These are phyloP conservation scores for Termitomyces sp. DNA, from an alignment of 1,284 basidiomycete genomes.

Conservation along the genomic window DNA sequence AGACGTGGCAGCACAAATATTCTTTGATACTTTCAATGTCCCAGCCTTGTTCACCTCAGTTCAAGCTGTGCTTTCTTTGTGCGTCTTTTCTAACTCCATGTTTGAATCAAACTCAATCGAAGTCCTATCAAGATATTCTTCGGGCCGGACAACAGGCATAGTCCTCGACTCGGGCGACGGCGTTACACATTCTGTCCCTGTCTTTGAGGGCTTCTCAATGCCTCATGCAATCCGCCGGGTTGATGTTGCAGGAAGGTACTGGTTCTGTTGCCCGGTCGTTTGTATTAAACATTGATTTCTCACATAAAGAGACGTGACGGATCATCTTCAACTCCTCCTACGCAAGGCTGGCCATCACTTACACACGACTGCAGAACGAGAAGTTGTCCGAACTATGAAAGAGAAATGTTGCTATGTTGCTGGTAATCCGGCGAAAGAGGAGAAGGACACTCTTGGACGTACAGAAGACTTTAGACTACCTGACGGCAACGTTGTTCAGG, in stretches of 20 bases:
- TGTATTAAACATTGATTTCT: constrained; percentile 12
- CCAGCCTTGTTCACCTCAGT: constrained; percentile 96
- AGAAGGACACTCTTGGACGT: constrained; percentile 80
- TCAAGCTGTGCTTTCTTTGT: constrained; percentile 96
- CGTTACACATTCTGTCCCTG: constrained; percentile 97
- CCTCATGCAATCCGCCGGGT: constrained; percentile 95
- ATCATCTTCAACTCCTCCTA: constrained; percentile 90
- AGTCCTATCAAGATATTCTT: constrained; percentile 75
- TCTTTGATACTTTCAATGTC: constrained; percentile 99
- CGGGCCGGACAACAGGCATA: constrained; percentile 97
- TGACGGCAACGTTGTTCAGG: constrained; percentile 92
- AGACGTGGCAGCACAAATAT: constrained; percentile 94
- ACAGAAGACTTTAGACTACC: constrained; percentile 91
- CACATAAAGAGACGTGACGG: constrained; percentile 82
- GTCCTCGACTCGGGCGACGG: constrained; percentile 99
- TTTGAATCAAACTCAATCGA: constrained; percentile 16
- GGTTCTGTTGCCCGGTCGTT: constrained; percentile 11
- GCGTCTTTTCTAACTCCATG: constrained; percentile 26
- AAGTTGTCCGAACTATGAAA: constrained; percentile 96
- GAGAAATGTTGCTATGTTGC: constrained; percentile 98
- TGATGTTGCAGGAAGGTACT: constrained; percentile 90
- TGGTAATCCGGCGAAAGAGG: constrained; percentile 87
- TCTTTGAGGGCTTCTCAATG: constrained; percentile 99
- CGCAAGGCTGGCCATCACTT: constrained; percentile 94
- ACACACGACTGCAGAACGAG: constrained; percentile 95